These are phyloP conservation scores for Yamadazyma buinensis DNA, from an alignment of 1,139 yeast species.

Conservation along the genomic window DNA sequence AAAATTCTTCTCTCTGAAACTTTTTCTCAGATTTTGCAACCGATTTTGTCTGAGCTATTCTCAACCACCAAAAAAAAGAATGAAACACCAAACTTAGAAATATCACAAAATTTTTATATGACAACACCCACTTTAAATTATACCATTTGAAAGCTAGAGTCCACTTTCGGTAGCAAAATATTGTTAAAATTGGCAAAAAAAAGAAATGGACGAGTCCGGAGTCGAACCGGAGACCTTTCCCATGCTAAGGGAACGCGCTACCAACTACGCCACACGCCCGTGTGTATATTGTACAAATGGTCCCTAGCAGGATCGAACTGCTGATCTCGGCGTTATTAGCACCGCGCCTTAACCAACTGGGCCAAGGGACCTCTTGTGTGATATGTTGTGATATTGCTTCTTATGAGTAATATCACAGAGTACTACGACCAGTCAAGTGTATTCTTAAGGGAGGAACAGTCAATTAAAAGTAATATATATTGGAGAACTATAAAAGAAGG, in stretches of 20 bases:
- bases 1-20: background rate
- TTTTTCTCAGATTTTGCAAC: no score
- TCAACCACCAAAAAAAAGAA: no score
- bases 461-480: no score
- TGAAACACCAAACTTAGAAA: no score
- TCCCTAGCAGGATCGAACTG: constrained; percentile 88
- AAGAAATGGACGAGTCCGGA: constrained; percentile 77
- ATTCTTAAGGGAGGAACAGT: no score
- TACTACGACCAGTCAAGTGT: no score
- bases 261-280: constrained; percentile 93
- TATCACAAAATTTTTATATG: no score
- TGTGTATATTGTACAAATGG: constrained; percentile 66
- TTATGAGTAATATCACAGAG: no score
- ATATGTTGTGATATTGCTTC: background rate
- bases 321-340: constrained; percentile 84
- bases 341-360: constrained; percentile 91
- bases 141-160: background rate
- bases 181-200: background rate
- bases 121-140: no score
- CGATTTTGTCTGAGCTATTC: no score
- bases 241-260: constrained; percentile 92
- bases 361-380: constrained; percentile 67
- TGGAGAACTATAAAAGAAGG: no score
- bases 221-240: constrained; percentile 89
- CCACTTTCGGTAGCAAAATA: background rate